Evolutionary conservation across 495 filamentous ascomycete species (phyloP), one percentile per base, ranked within the genome.

Genomic region (Cercophora scortea): DNA sequence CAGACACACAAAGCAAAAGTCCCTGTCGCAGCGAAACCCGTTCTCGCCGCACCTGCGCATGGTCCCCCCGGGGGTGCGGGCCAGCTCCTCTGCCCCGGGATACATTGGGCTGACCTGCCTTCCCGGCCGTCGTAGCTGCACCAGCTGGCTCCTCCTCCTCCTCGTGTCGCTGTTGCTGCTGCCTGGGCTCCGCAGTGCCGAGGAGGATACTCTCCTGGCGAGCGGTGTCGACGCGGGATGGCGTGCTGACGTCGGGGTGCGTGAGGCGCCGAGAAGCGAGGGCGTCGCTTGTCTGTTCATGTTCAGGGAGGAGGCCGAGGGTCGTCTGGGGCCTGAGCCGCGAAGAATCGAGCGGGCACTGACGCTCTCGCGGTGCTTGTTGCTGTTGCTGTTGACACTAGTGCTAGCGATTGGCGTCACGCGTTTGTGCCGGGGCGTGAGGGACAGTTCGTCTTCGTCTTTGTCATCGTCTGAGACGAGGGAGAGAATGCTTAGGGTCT

Each of bases 1-100:
- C n/a, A 65, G 62, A 58, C 76, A 79, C 4, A 66, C 66, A 57
- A 79, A 73, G 57, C 76, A 79, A 56, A 78, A 78, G 41, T 70
- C 64, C 50, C 70, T 58, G 8, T 68, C 67, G 48, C 75, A 79
- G 32, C 57, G 59, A 42, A 73, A 79, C 35, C 68, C 75, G 43
- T 60, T 65, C 55, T 73, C 64, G 6, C 76, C 76, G 51, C 76
- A 79, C 47, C 67, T 56, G 8, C 71, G 59, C 54, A 68, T 56
- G 41, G 67, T 64, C 0, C 74, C 74, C 5, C 72, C 69, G 2
- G 74, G 72, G 13, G 73, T 73, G 55, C 52, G 63, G 8, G 70
- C 63, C 50, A 69, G 34, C 40, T 49, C 49, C 16, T 25, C 32
- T 8, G 19, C 33, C 46, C 18, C 33, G 33, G 39, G 9, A 38